Base-by-base conservation (phyloP, 805 yeast species). In the Wickerhamiella occidentalis region DNA sequence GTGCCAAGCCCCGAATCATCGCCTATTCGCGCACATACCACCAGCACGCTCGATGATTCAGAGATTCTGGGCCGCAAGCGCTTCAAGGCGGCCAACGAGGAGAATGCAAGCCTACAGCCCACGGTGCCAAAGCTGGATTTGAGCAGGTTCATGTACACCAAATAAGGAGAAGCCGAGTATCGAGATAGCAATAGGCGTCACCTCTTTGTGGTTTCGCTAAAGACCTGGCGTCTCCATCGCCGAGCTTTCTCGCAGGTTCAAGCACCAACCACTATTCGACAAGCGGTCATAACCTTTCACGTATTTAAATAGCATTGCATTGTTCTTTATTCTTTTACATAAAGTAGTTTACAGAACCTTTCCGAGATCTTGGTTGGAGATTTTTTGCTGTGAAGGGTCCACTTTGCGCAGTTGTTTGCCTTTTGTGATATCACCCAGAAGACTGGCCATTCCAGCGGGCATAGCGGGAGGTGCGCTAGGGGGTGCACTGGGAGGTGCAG, bases 361-460 rank as follows among this genome's bases (percentile, higher is more conserved):
- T 7, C 67, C 67, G 17, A 62, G 55, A 15, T 49, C 55, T 33
- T 40, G 2, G 17, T 51, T 38, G 26, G 59, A 52, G 19, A 60
- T 55, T 45, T 55, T 51, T 51, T 65, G 64, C 41, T 61, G 55
- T 22, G 56, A 45, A 40, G 55, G 53, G 44, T 55, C 61, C 11
- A 64, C 67, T 48, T 63, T 61, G 45, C 58, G 55, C 33, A 65
- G 56, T 4, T 57, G 43, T 50, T 51, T 53, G 21, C 68, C 68
- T 21, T 55, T 59, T 26, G 62, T 59, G 51, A 65, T 65, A 44
- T 65, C 68, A 15, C 66, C 66, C 0, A 65, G 58, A 13, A 65
- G 53, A 11, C 51, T 50, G 7, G 57, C 46, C 28, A 59, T 48
- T 21, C 67, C 63, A 2, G 65, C 57, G 0, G 69, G 59, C 5